These are phyloP conservation scores for Rosa multiflora DNA, from an alignment of 306 rosid genomes.

Conservation along the genomic window DNA sequence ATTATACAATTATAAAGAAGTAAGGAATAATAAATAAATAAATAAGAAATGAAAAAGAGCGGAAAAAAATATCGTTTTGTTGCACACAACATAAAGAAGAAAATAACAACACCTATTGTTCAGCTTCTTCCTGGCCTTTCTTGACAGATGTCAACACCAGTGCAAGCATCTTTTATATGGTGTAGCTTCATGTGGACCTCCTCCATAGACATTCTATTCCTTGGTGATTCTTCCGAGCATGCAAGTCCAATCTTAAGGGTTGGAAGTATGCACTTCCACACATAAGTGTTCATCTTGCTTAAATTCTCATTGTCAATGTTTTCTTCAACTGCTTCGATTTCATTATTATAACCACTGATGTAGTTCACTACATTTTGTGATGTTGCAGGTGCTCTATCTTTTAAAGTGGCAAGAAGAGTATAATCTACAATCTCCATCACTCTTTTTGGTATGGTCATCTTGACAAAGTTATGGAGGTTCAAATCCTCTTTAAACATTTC, in stretches of 20 bases:
- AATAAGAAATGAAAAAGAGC: no score
- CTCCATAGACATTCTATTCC: slow-evolving; percentile 32
- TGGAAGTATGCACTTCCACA: slow-evolving; percentile 27
- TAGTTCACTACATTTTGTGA: not conserved
- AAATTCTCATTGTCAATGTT: not conserved
- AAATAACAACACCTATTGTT: not conserved
- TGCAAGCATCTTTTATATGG: slow-evolving; percentile 2
- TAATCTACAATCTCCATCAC: slow-evolving; percentile 32
- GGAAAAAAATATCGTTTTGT: no score
- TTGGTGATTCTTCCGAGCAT: slow-evolving; percentile 30
- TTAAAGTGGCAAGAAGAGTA: not conserved
- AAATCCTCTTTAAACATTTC: slow-evolving; percentile 30
- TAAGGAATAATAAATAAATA: no score
- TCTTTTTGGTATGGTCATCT: slow-evolving; percentile 25
- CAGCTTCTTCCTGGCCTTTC: not conserved
- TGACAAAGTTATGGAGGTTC: slow-evolving; percentile 25
- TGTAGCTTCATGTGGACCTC: slow-evolving; percentile 24
- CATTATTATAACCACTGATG: not conserved
- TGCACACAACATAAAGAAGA: no score
- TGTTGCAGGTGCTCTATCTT: not conserved
- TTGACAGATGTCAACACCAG: not conserved
- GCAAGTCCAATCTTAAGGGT: slow-evolving; percentile 30
- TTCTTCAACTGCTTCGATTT: not conserved
- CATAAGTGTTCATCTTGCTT: not conserved
- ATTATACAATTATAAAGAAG: no score